Percentiles rank a stretch among this genome's conserved stretches.
Evolutionary conservation across 2,329 filamentous ascomycete genomes (phyloP).

Genomic region (Nothopassalora personata): DNA sequence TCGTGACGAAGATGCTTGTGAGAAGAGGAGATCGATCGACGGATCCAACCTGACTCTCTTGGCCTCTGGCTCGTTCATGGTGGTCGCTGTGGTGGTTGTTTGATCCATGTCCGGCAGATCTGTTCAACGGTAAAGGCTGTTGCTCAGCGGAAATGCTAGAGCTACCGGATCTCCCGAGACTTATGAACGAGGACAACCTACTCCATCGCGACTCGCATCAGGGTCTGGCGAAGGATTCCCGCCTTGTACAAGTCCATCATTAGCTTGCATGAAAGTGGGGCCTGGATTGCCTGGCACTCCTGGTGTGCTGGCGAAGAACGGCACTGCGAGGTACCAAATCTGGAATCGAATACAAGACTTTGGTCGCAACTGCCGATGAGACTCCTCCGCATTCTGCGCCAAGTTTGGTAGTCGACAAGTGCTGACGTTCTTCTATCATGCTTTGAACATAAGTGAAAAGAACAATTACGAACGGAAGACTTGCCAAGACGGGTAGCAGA

Average conservation of each 20-base stretch:
- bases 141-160: not conserved
- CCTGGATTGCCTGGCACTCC: not conserved
- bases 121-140: not conserved
- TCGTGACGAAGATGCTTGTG: not conserved
- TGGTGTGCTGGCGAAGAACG: too few relatives aligned
- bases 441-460: too few relatives aligned
- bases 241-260: not conserved
- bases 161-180: too few relatives aligned
- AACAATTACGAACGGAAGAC: too few relatives aligned
- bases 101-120: not conserved
- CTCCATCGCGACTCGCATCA: not conserved
- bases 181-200: not conserved
- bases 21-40: not conserved
- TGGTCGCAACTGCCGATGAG: not conserved
- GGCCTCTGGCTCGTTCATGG: not conserved
- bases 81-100: not conserved
- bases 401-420: too few relatives aligned
- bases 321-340: not conserved
- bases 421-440: too few relatives aligned
- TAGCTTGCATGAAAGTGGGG: not conserved
- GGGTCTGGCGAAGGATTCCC: not conserved
- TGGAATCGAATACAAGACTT: not conserved
- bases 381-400: not conserved
- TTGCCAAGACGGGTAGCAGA: too few relatives aligned
- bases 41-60: not conserved